A percentile compares a stretch with the other conserved stretches of the same genome.
Conservation (phyloP, 2,329 filamentous ascomycete genomes). For the Colletotrichum acutatum region DNA sequence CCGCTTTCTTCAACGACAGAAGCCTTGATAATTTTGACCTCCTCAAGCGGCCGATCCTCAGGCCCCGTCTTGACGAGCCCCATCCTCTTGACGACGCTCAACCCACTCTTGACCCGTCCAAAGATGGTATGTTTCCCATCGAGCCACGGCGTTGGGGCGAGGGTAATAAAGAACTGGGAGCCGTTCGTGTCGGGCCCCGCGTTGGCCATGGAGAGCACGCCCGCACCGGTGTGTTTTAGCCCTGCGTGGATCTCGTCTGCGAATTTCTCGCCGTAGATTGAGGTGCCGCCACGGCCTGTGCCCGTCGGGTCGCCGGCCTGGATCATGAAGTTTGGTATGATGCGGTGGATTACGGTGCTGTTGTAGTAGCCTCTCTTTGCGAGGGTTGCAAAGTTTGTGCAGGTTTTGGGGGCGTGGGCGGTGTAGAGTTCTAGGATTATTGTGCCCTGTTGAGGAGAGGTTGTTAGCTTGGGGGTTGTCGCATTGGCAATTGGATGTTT, state of each 20-base stretch:
- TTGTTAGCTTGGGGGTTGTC: neutral
- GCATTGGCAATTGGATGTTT: neutral
- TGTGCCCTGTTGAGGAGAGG: conserved; percentile 68
- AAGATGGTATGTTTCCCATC: conserved; percentile 99
- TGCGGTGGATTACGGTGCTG: conserved; percentile 86
- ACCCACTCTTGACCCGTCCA: conserved; percentile 85
- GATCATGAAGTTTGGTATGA: conserved; percentile 97
- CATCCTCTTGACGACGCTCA: conserved; percentile 87
- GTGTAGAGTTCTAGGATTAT: conserved; percentile 92
- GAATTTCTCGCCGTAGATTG: conserved; percentile 94
- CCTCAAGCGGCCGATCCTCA: conserved; percentile 84
- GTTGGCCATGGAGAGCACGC: conserved; percentile 97
- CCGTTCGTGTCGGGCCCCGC: conserved; percentile 93
- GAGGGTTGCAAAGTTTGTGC: conserved; percentile 87
- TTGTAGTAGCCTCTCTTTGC: conserved; percentile 89
- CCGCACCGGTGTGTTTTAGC: conserved; percentile 92
- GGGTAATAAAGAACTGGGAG: conserved; percentile 94
- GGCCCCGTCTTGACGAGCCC: conserved; percentile 85
- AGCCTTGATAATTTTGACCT: conserved; percentile 83
- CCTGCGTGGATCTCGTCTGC: conserved; percentile 85
- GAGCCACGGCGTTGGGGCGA: conserved; percentile 94
- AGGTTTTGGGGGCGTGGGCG: conserved; percentile 87
- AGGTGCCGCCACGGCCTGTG: conserved; percentile 87
- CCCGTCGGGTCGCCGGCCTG: conserved; percentile 95
- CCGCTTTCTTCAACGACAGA: conserved; percentile 69